Evolutionary conservation across 2,329 filamentous ascomycete genomes (phyloP), one percentile per base, ranked within the genome.

Genomic region (Epichloe festucae): DNA sequence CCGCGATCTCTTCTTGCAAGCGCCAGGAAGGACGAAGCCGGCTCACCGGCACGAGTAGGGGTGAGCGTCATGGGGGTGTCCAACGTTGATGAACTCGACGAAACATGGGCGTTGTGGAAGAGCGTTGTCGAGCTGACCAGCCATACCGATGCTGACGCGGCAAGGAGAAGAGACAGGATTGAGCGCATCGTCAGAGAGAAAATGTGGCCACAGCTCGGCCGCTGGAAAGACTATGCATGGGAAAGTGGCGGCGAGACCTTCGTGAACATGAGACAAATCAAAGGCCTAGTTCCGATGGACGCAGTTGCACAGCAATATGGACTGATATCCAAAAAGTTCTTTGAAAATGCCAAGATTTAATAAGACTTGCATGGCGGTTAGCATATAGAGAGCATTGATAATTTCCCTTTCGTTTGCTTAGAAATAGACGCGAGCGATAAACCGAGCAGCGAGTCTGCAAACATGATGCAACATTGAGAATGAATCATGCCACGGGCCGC

Each of bases 51-150:
- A 43, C 71, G 65, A 36, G 67, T 82, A 3, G 81, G 76, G 23
- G 72, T 76, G 19, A 78, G 70, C 52, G 82, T 87, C 43, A 82
- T 85, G 70, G 84, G 84, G 0, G 79, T 85, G 2, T 78, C 80
- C 17, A 78, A 73, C 23, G 68, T 83, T 1, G 68, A 68, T 1
- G 84, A 88, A 62, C 69, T 87, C 3, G 79, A 83, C 53, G 76
- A 84, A 65, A 82, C 81, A 5, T 73, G 76, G 60, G 65, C 68
- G 2, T 70, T 82, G 19, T 84, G 81, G 75, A 69, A 72, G 53
- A 77, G 74, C 51, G 74, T 79, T 12, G 58, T 64, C 4, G 63
- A 62, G 0, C 59, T 77, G 12, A 70, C 72, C 50, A 70, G 68
- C 1, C 62, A 76, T 19, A 56, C 63, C 21, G 61, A 65, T 0